Evolutionary conservation across 1,284 basidiomycete genomes (phyloP).

Genomic region (Fomitiporia mediterranea): DNA sequence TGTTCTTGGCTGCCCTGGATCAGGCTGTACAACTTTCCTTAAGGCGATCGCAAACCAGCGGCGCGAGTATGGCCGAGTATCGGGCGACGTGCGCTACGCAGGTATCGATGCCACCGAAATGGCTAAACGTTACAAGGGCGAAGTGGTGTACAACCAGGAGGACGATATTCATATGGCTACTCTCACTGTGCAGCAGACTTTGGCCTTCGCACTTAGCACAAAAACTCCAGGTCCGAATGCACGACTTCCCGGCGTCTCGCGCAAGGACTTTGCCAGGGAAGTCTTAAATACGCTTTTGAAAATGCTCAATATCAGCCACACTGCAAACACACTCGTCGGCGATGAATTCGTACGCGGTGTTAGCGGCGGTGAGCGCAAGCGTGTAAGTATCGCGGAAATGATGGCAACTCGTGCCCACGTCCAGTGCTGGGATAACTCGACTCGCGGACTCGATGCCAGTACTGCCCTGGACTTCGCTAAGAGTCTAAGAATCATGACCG

Average conservation of each 20-base stretch:
- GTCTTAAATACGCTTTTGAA: slow-evolving; percentile 62
- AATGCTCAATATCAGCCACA: slow-evolving; percentile 79
- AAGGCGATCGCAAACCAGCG: slow-evolving; percentile 74
- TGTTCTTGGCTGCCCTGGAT: slow-evolving; percentile 80
- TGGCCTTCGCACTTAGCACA: slow-evolving; percentile 63
- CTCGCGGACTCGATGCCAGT: slow-evolving; percentile 81
- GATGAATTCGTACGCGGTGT: slow-evolving; percentile 83
- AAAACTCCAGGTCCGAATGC: slow-evolving; percentile 70
- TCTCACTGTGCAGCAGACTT: slow-evolving; percentile 69
- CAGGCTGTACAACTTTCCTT: slow-evolving; percentile 78
- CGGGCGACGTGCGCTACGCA: slow-evolving; percentile 70
- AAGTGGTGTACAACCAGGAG: slow-evolving; percentile 83
- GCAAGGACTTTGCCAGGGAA: slow-evolving; percentile 53
- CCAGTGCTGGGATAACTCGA: slow-evolving; percentile 82
- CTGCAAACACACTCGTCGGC: slow-evolving; percentile 75
- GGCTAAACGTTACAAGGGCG: slow-evolving; percentile 68
- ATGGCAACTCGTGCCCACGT: slow-evolving; percentile 75
- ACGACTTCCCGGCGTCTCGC: slow-evolving; percentile 57
- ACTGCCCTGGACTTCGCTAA: slow-evolving; percentile 80
- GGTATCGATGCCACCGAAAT: slow-evolving; percentile 66
- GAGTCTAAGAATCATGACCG: slow-evolving; percentile 71
- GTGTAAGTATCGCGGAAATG: slow-evolving; percentile 85
- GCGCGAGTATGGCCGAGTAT: slow-evolving; percentile 51
- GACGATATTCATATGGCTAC: slow-evolving; percentile 78
- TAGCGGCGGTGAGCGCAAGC: slow-evolving; percentile 82